Conservation (phyloP, 768 basidiomycete species). For the Sporobolomyces phaffii region DNA sequence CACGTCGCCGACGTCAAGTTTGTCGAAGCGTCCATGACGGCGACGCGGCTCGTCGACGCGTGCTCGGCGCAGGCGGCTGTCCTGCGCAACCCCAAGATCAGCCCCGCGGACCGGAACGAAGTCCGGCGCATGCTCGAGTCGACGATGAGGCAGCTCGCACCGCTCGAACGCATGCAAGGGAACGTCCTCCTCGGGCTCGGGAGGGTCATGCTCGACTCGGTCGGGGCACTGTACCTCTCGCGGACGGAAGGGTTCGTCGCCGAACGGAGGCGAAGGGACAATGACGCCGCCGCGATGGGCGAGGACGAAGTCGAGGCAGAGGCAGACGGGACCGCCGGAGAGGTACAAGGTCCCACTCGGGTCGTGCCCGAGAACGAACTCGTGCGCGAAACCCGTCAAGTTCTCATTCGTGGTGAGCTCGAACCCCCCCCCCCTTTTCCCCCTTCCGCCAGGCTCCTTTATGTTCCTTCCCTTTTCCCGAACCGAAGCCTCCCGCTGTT, state of each 20-base stretch:
- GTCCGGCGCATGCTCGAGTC: constrained; percentile 28
- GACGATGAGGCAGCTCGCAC: constrained; percentile 24
- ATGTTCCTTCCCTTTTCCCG: too few relatives aligned
- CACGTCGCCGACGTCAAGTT: constrained; percentile 38
- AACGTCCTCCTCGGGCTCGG: constrained; percentile 25
- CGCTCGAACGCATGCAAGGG: constrained; percentile 34
- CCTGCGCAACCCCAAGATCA: constrained; percentile 6
- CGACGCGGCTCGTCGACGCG: constrained; percentile 29
- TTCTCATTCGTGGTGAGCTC: constrained; percentile 36
- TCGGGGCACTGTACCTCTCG: constrained; percentile 26
- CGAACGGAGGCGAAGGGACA: constrained; percentile 17
- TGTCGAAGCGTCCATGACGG: constrained; percentile 29
- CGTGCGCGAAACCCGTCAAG: constrained; percentile 37
- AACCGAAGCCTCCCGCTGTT: too few relatives aligned
- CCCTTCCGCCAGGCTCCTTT: too few relatives aligned
- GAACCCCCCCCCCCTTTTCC: too few relatives aligned
- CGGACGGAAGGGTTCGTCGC: constrained; percentile 12
- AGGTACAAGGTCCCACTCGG: too few relatives aligned
- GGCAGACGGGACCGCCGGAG: neutral
- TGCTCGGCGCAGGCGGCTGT: constrained; percentile 12
- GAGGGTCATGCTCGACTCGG: constrained; percentile 30
- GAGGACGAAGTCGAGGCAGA: constrained; percentile 1
- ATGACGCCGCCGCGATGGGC: neutral
- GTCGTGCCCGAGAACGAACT: constrained; percentile 39
- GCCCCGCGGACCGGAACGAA: neutral